Conservation (phyloP, 768 basidiomycete species). For the Suillus subalutaceus region DNA sequence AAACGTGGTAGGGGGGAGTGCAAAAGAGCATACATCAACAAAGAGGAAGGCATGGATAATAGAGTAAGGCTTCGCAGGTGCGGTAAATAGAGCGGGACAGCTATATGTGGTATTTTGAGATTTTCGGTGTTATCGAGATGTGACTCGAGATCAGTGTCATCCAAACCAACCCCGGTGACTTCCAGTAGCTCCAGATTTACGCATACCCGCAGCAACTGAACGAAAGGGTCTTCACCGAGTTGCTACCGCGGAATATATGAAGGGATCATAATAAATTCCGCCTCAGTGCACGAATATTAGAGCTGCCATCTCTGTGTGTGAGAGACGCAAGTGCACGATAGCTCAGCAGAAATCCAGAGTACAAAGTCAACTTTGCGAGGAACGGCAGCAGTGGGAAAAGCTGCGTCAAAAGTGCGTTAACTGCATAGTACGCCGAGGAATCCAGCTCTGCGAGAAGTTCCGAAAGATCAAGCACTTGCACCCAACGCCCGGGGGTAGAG, state of each 20-base stretch:
- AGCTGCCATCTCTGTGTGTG: conserved; percentile 50
- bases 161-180: conserved; percentile 60
- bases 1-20: conserved; percentile 63
- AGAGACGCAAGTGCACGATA: conserved; percentile 58
- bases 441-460: conserved; percentile 45
- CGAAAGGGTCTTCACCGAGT: conserved; percentile 55
- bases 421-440: conserved; percentile 46
- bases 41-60: conserved; percentile 68
- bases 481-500: conserved; percentile 88
- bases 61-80: conserved; percentile 62
- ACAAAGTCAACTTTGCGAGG: conserved; percentile 54
- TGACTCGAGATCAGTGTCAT: conserved; percentile 51
- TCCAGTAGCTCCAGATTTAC: conserved; percentile 64
- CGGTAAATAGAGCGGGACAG: conserved; percentile 52
- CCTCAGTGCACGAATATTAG: conserved; percentile 52
- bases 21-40: conserved; percentile 62
- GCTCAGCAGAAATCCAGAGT: conserved; percentile 61
- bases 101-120: conserved; percentile 26
- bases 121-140: conserved; percentile 26
- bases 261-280: conserved; percentile 55
- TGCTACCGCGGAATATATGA: conserved; percentile 28
- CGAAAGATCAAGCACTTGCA: conserved; percentile 75
- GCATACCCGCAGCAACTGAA: conserved; percentile 58
- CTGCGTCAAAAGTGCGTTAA: conserved; percentile 65
- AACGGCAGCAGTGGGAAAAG: conserved; percentile 73